These are phyloP conservation scores for Podaxis sp. DNA, from an alignment of 768 basidiomycete species.

Conservation along the genomic window DNA sequence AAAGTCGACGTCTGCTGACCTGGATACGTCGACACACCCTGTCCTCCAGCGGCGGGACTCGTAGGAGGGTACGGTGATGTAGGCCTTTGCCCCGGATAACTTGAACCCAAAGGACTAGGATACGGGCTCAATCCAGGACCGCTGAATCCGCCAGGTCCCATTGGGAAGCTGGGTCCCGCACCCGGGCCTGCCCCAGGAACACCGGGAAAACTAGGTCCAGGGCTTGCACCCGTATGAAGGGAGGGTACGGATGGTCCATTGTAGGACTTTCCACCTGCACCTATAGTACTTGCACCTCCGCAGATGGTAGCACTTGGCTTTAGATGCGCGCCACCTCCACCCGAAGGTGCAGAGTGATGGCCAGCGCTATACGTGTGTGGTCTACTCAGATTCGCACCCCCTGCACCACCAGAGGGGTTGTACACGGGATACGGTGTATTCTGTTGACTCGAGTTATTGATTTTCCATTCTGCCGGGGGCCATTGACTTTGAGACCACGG, in stretches of 20 bases:
- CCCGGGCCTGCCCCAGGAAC: neutral
- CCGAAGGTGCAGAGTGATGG: slow-evolving; percentile 14
- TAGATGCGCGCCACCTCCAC: slow-evolving; percentile 20
- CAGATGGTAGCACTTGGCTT: slow-evolving; percentile 26
- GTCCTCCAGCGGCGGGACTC: neutral
- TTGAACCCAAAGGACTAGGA: neutral
- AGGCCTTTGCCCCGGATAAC: slow-evolving; percentile 7
- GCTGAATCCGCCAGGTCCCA: neutral
- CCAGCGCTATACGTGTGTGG: slow-evolving; percentile 31
- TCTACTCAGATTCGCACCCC: slow-evolving; percentile 33
- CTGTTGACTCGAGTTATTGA: slow-evolving; percentile 20
- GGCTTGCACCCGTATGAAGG: slow-evolving; percentile 2
- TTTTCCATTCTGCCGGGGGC: slow-evolving; percentile 46
- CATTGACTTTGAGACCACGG: slow-evolving; percentile 33
- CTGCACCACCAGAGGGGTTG: slow-evolving; percentile 13
- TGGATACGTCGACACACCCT: slow-evolving; percentile 6
- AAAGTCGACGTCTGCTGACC: slow-evolving; percentile 18
- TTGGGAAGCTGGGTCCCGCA: neutral
- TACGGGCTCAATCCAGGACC: neutral
- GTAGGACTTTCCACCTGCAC: neutral
- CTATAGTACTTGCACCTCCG: slow-evolving; percentile 14
- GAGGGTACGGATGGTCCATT: slow-evolving; percentile 1
- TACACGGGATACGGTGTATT: slow-evolving; percentile 19
- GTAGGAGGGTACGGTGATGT: slow-evolving; percentile 1
- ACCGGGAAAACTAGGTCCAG: neutral